phyloP scores from a whole-genome alignment of 352 stramenopile species.

The Pythium dissotocum region DNA sequence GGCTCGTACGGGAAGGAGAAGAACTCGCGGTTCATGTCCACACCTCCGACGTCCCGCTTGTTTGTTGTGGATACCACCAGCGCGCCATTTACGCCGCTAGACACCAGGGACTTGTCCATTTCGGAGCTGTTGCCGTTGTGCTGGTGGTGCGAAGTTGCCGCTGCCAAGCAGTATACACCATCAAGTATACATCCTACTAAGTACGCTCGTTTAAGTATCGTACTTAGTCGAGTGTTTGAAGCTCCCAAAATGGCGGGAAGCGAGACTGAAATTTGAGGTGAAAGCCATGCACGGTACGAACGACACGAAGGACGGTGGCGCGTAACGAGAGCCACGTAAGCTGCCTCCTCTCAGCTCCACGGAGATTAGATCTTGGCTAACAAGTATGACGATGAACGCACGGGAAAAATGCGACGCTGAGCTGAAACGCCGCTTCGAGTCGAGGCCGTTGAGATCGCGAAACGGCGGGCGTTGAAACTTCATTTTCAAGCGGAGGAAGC shows the following conservation, averaged over 20 bases:
- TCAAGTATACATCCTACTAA: conserved; percentile 12
- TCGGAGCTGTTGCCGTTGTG: neutral
- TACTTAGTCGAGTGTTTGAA: conserved; percentile 16
- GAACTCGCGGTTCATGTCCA: conserved; percentile 48
- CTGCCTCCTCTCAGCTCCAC: neutral
- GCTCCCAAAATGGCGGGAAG: neutral
- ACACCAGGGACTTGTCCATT: neutral
- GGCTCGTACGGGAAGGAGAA: conserved; percentile 91
- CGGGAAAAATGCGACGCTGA: neutral
- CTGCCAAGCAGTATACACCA: neutral
- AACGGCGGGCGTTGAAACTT: neutral
- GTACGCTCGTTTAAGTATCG: conserved; percentile 1
- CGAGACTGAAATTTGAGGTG: neutral
- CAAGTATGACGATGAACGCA: neutral
- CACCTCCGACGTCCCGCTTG: neutral
- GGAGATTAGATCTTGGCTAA: no score
- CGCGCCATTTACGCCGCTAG: neutral
- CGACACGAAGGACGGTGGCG: neutral
- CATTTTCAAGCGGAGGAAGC: neutral
- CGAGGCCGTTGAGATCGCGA: neutral
- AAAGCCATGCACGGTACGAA: neutral
- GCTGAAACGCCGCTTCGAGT: conserved; percentile 8
- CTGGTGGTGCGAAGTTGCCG: neutral
- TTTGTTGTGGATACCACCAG: neutral
- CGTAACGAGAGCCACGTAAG: neutral